Base-by-base conservation (phyloP, 441 rosid genomes). In the Erodium trifolium region DNA sequence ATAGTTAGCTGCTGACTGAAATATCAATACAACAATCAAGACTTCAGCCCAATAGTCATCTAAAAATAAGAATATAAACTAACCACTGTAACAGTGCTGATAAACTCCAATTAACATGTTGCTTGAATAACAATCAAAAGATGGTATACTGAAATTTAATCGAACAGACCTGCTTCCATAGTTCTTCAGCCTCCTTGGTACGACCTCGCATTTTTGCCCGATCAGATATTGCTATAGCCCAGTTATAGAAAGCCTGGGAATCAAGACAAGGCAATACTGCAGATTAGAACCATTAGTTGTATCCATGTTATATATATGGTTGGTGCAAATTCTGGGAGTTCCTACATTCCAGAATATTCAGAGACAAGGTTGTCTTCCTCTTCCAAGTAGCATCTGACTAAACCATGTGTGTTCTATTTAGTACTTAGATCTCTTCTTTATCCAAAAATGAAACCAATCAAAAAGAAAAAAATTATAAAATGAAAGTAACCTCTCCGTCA, bases 201-300 rank as follows among this genome's bases (percentile, higher is more conserved):
- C 97, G 97, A 65, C 99, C 97, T 64, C 99, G 93, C 92, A 91
- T 89, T 85, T 90, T 94, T 65, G 99, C 99, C 77, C 97, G 83
- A 78, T 94, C 99, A 72, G 99, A 94, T 70, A 91, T 92, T 70
- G 99, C 99, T 73, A 94, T 94, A 65, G 99, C 99, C 97, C 99
- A 94, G 70, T 92, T 94, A 79, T 94, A 94, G 85, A 86, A 94
- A 66, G 99, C 99, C 99, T 94, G 77, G 47, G 75, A 81, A 75
- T 67, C 47, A 73, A 34, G 51, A 66, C 8, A 59, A 8, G 31
- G 16, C 27, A 9, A 8, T 6, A 59, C 1, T 59, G 63, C 27
- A 17, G 13, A 59, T 45, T 45, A 45, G 51, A 9, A 45, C 13
- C 12, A 59, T 59, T 59, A 59, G 63, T 17, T 59, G 27, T 59